phyloP scores from a whole-genome alignment of 345 rosid genomes.

The Syzygium grande region DNA sequence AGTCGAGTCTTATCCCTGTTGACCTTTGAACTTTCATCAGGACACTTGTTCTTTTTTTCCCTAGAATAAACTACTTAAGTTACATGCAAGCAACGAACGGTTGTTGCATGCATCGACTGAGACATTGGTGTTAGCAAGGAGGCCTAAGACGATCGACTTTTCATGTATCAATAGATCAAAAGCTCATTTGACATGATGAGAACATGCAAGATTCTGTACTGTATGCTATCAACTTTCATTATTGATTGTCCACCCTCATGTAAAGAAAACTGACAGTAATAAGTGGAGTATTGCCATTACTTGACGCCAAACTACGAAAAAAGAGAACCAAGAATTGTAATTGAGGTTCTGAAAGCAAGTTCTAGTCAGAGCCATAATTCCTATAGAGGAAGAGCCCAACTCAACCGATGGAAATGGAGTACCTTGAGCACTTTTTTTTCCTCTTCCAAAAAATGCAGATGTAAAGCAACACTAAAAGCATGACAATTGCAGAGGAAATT shows the following conservation, averaged over 20 bases:
- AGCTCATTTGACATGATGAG: background rate
- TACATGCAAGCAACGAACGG: background rate
- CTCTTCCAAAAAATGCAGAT: background rate
- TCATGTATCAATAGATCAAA: background rate
- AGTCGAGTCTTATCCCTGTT: background rate
- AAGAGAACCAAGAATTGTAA: background rate
- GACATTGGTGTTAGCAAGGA: background rate
- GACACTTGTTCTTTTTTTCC: background rate
- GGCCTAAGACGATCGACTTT: background rate
- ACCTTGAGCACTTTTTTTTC: background rate
- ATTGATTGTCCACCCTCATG: background rate
- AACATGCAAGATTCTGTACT: background rate
- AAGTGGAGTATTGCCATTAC: background rate
- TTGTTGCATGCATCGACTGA: background rate
- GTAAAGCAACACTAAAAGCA: background rate
- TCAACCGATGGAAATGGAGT: background rate
- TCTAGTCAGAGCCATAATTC: background rate
- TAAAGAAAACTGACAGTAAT: background rate
- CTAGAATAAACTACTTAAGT: fast-evolving
- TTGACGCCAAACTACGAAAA: background rate
- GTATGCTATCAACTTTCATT: background rate
- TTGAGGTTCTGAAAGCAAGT: background rate
- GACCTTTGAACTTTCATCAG: background rate
- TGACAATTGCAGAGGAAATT: background rate
- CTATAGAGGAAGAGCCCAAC: background rate